Conservation (phyloP, 192 early-diverging fungal species). For the Coemansia sp. region DNA sequence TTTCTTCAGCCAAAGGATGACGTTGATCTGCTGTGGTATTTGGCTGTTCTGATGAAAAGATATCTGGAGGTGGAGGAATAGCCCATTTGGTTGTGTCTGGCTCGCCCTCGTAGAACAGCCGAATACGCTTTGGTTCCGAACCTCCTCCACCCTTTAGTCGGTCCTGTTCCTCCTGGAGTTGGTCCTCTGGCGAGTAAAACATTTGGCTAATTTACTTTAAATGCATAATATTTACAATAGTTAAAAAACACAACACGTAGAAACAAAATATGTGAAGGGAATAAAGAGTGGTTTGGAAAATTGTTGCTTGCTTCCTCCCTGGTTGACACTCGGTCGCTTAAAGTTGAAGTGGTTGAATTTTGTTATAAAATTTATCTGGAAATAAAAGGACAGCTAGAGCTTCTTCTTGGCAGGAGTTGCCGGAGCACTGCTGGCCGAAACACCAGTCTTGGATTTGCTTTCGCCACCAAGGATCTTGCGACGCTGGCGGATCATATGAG, state of each 20-base stretch:
- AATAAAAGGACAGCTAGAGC: slow-evolving; percentile 1
- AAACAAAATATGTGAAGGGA: neutral
- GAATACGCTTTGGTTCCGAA: slow-evolving; percentile 19
- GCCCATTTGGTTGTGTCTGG: slow-evolving; percentile 47
- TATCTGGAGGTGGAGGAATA: slow-evolving; percentile 35
- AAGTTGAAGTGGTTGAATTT: no score
- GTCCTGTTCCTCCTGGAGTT: slow-evolving; percentile 17
- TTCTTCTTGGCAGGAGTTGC: slow-evolving; percentile 17
- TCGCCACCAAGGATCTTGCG: slow-evolving; percentile 65
- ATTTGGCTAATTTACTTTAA: neutral
- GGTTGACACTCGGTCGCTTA: no score
- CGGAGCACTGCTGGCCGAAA: neutral
- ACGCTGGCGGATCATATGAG: slow-evolving; percentile 90
- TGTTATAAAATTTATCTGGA: neutral
- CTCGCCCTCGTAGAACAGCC: slow-evolving; percentile 43
- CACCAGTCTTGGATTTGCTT: slow-evolving; percentile 1
- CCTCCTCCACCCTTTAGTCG: slow-evolving; percentile 2
- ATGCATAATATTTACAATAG: slow-evolving; percentile 4
- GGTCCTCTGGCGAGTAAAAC: slow-evolving; percentile 39
- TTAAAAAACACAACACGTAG: neutral
- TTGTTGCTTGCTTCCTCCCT: no score
- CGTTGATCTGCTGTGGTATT: neutral
- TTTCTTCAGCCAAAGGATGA: neutral
- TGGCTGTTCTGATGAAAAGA: slow-evolving; percentile 6
- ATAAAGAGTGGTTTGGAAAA: neutral